Conservation (phyloP, 2,329 filamentous ascomycete species). For the Davidsoniella virescens region DNA sequence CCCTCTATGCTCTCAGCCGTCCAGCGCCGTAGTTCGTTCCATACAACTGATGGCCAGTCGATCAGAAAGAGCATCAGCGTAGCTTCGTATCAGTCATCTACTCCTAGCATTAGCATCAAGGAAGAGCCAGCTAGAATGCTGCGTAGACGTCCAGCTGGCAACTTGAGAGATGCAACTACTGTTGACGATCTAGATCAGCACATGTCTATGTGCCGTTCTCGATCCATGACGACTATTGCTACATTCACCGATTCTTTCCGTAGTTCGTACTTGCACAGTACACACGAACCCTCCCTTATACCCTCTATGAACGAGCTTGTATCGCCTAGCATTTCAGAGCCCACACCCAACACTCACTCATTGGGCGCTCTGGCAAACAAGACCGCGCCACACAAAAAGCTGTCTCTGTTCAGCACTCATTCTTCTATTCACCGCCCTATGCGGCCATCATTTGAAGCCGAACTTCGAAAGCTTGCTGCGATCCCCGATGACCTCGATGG, state of each 20-base stretch:
- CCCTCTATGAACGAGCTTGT: conserved; percentile 26
- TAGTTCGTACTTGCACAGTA: conserved; percentile 32
- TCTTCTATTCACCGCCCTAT: conserved; percentile 42
- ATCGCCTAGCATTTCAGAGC: conserved; percentile 25
- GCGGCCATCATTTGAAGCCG: conserved; percentile 69
- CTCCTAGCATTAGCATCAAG: conserved; percentile 17
- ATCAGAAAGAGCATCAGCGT: conserved; percentile 27
- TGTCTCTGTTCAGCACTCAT: conserved; percentile 44
- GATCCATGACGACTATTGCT: conserved; percentile 41
- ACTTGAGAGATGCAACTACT: conserved; percentile 52
- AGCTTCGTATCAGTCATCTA: conserved; percentile 6
- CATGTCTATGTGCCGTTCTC: conserved; percentile 18
- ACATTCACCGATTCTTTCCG: conserved; percentile 44
- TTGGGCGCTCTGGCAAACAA: conserved; percentile 29
- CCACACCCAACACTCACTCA: conserved; percentile 34
- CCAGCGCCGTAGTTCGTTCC: conserved; percentile 42
- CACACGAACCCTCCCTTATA: conserved; percentile 16
- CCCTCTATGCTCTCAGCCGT: conserved; percentile 20
- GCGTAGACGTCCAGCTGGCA: conserved; percentile 57
- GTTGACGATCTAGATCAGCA: conserved; percentile 40
- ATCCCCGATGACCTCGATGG: conserved; percentile 76
- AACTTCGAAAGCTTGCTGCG: conserved; percentile 71
- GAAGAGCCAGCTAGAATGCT: conserved; percentile 45
- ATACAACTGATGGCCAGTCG: conserved; percentile 37
- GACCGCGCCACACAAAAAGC: conserved; percentile 22